Base-by-base conservation (phyloP, 2,329 filamentous ascomycete genomes). In the Fusarium liriodendri region DNA sequence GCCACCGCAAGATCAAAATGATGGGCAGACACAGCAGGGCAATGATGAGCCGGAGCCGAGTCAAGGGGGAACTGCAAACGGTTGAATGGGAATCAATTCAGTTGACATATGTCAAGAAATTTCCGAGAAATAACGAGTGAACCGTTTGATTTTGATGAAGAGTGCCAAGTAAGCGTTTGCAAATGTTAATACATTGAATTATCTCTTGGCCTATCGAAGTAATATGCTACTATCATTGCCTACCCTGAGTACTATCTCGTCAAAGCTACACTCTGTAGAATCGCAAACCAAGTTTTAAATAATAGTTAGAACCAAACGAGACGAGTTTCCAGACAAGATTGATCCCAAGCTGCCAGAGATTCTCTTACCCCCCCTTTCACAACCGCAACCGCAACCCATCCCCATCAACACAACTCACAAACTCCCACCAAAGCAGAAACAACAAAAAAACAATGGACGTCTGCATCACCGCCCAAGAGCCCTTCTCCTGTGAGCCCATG, bases 391-490 rank as follows among this genome's bases (percentile, higher is more conserved):
- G 25, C 33, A 64, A 61, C 55, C 14, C 33, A 57, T 32, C 27
- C 40, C 59, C 20, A 32, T 32, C 32, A 62, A 29, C 35, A 32
- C 37, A 25, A 25, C 40, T 65, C 62, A 52, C 60, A 66, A 40
- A 10, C 20, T 32, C 40, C 16, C 32, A 35, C 16, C 20, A 58
- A 27, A 58, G 16, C 22, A 35, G 20, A 35, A 33, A 38, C 37
- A n/a, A 37, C 35, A n/a, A 40, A 11, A 22, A 8, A 27, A 42
- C 5, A 33, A 78, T 78, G 77, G 77, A 78, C 45, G 70, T 79
- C 29, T 78, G 76, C 62, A 78, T 78, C 64, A 78, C 77, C 9
- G 77, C 77, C 7, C 50, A 78, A 27, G 76, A 79, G 20, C 77
- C 77, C n/a, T 78, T 78, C 38, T 58, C 64, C 40, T 76, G 62